Evolutionary conservation across 169 alveolate genomes (phyloP), one percentile per base, ranked within the genome.

Genomic region (Cryptosporidium ubiquitum): DNA sequence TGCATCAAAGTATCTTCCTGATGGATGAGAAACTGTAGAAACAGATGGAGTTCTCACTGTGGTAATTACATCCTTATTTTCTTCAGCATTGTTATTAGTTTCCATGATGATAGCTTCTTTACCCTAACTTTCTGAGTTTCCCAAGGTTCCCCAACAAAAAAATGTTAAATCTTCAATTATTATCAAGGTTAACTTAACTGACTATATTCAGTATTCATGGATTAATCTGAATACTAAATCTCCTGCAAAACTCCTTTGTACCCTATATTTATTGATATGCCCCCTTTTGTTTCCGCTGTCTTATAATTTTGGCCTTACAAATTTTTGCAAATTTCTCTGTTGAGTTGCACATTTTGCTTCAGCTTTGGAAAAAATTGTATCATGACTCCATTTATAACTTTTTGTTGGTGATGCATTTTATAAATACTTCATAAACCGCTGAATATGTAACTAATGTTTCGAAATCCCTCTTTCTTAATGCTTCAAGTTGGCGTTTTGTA

Each of bases 1-100:
- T 61, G 89, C 89, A 64, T 79, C 89, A 79, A 79, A 79, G 68
- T 61, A 79, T 49, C 89, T 79, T 33, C 35, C 69, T 39, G 89
- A 79, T 23, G 74, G 68, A 60, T 35, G 79, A n/a, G 89, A 79
- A 18, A 40, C 31, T n/a, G 89, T 79, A 5, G 89, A 79, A 60
- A 64, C 4, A 26, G 89, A 79, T 42, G 89, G 75, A 20, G 89
- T 79, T 42, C 89, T 79, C 14, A 35, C 68, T 18, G 39, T 42
- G 23, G 3, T 35, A 18, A 16, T 23, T 64, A 37, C 44, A 37
- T 61, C 75, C 47, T 79, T 79, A n/a, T 31, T 64, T 60, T 64
- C 89, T 33, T 61, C 61, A 61, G 42, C 51, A 16, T 14, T 47
- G 20, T 47, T 42, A 61, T 39, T 79, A 6, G 58, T 29, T 57